phyloP scores from a whole-genome alignment of 1,284 basidiomycete species.

The Phlebopus sp. region DNA sequence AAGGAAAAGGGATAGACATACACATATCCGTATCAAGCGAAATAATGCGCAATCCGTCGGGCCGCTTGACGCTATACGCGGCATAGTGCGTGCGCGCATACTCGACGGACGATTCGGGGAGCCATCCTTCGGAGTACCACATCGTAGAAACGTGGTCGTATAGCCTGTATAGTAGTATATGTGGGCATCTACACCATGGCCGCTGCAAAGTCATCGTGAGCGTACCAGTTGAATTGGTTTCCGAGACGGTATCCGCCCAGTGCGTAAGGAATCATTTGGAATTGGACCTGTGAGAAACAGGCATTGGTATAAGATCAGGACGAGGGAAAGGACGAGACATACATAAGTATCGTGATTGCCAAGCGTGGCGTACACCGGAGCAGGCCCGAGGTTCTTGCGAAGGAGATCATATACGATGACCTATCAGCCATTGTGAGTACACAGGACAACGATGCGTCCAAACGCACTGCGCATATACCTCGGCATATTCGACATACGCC shows the following conservation, averaged over 20 bases:
- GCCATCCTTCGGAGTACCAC: slow-evolving; percentile 72
- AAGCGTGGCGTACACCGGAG: slow-evolving; percentile 66
- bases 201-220: background rate
- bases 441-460: background rate
- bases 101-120: slow-evolving; percentile 54
- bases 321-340: slow-evolving; percentile 10
- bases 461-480: slow-evolving; percentile 37
- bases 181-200: background rate
- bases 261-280: slow-evolving; percentile 60
- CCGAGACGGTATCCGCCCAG: slow-evolving; percentile 48
- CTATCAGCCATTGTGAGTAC: slow-evolving; percentile 31
- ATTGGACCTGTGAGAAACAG: slow-evolving; percentile 38
- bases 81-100: slow-evolving; percentile 68
- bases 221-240: slow-evolving; percentile 63
- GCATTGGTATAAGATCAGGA: background rate
- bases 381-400: slow-evolving; percentile 53
- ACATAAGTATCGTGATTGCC: slow-evolving; percentile 77
- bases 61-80: slow-evolving; percentile 64
- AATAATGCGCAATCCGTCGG: slow-evolving; percentile 69
- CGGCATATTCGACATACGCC: slow-evolving; percentile 49
- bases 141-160: slow-evolving; percentile 67
- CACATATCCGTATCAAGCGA: slow-evolving; percentile 76
- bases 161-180: too few relatives aligned
- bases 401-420: slow-evolving; percentile 61
- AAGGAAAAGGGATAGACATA: slow-evolving; percentile 22